phyloP scores from a whole-genome alignment of 192 early-diverging fungal species.

The Funneliformis geosporum region DNA sequence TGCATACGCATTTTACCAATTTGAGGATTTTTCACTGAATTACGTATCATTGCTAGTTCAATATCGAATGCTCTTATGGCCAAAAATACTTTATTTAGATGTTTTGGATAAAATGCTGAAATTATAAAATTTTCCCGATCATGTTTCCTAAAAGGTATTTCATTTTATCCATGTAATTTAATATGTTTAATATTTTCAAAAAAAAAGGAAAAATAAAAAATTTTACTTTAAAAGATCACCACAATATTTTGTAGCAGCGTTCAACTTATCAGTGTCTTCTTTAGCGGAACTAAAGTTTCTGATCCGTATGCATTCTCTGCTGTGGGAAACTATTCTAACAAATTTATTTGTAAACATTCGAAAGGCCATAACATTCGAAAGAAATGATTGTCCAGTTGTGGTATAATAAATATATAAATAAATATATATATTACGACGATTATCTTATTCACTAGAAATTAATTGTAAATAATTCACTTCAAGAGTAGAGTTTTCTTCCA shows the following conservation, averaged over 20 bases:
- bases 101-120: slow-evolving; percentile 73
- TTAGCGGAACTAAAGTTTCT: background rate
- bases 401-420: too few relatives aligned
- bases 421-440: too few relatives aligned
- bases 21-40: slow-evolving; percentile 63
- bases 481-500: too few relatives aligned
- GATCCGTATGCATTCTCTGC: background rate
- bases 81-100: slow-evolving; percentile 66
- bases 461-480: too few relatives aligned
- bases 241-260: slow-evolving; percentile 36
- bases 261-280: slow-evolving; percentile 13
- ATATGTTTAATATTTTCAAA: background rate
- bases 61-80: slow-evolving; percentile 88
- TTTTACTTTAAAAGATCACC: slow-evolving; percentile 33
- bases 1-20: slow-evolving; percentile 82
- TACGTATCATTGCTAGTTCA: slow-evolving; percentile 79
- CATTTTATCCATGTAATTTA: background rate
- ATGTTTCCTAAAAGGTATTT: slow-evolving; percentile 42
- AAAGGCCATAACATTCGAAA: background rate
- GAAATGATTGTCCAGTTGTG: too few relatives aligned
- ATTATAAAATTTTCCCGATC: slow-evolving; percentile 83
- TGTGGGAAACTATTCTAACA: background rate
- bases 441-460: too few relatives aligned
- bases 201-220: background rate
- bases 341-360: background rate